A percentile compares a stretch with the other conserved stretches of the same genome.
These are phyloP conservation scores for Russula olivacea DNA, from an alignment of 768 basidiomycete species.

Conservation along the genomic window DNA sequence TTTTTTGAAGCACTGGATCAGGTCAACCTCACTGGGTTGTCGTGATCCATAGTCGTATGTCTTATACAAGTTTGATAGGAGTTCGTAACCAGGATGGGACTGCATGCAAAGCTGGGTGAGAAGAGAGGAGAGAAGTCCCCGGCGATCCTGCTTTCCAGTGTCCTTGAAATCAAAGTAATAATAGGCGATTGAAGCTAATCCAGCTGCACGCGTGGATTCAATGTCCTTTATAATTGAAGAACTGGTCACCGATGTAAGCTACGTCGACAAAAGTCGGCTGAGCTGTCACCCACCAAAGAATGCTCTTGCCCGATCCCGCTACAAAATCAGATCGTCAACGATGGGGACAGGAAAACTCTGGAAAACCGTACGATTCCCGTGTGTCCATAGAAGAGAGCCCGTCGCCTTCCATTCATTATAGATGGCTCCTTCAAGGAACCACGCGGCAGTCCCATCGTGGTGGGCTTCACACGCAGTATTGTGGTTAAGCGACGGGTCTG, in stretches of 20 bases:
- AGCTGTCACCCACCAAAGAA: conserved; percentile 4
- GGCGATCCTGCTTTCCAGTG: background rate
- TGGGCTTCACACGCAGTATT: background rate
- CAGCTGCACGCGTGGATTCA: background rate
- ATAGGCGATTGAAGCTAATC: background rate
- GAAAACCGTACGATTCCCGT: conserved; percentile 5
- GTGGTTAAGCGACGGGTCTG: background rate
- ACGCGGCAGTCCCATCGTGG: background rate
- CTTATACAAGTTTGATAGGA: background rate
- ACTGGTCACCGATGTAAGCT: background rate
- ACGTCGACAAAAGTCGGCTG: background rate
- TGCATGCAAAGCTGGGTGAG: background rate
- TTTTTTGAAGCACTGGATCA: background rate
- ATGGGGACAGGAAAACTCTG: background rate
- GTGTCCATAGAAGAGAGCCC: background rate
- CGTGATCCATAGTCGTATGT: background rate
- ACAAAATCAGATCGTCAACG: background rate
- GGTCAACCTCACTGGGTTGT: background rate
- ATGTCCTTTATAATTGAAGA: conserved; percentile 7
- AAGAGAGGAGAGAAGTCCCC: conserved; percentile 2
- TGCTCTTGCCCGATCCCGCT: conserved; percentile 11
- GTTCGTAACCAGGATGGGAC: background rate
- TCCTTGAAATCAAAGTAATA: conserved; percentile 10
- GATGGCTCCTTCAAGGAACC: background rate
- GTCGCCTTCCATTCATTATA: background rate